phyloP scores from a whole-genome alignment of 2,329 filamentous ascomycete species.

The Xylaria sp. region DNA sequence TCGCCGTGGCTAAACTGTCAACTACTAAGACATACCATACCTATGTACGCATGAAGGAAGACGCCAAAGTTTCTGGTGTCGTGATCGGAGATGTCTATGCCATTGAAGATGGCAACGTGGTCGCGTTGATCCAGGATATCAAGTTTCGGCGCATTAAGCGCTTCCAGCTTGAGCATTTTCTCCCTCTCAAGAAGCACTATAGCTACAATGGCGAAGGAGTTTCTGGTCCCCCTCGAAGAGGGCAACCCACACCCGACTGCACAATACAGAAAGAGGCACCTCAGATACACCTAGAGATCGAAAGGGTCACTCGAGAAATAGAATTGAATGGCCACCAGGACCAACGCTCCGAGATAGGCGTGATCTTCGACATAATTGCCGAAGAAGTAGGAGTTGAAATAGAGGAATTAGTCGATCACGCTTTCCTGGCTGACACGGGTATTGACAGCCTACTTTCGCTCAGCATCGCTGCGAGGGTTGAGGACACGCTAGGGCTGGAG shows the following conservation, averaged over 20 bases:
- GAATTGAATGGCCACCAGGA: background rate
- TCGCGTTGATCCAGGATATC: background rate
- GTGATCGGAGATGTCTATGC: background rate
- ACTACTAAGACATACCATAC: background rate
- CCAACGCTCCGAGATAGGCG: background rate
- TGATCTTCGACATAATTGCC: constrained; percentile 11
- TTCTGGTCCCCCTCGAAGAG: background rate
- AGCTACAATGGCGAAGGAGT: background rate
- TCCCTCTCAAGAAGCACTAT: background rate
- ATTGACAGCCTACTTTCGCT: constrained; percentile 14
- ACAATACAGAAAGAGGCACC: background rate
- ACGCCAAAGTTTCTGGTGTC: background rate
- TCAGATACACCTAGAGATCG: background rate
- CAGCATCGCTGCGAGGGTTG: constrained; percentile 13
- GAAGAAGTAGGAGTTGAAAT: constrained; percentile 11
- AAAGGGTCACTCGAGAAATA: background rate
- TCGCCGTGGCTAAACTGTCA: background rate
- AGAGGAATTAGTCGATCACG: constrained; percentile 6
- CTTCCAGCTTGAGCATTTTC: constrained; percentile 24
- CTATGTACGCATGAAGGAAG: background rate
- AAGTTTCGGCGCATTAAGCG: constrained; percentile 1
- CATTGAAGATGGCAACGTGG: background rate
- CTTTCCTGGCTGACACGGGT: constrained; percentile 5
- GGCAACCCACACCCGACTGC: background rate
- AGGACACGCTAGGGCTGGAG: background rate